Conservation (phyloP, 2,329 filamentous ascomycete species). For the Colletotrichum sansevieriae region DNA sequence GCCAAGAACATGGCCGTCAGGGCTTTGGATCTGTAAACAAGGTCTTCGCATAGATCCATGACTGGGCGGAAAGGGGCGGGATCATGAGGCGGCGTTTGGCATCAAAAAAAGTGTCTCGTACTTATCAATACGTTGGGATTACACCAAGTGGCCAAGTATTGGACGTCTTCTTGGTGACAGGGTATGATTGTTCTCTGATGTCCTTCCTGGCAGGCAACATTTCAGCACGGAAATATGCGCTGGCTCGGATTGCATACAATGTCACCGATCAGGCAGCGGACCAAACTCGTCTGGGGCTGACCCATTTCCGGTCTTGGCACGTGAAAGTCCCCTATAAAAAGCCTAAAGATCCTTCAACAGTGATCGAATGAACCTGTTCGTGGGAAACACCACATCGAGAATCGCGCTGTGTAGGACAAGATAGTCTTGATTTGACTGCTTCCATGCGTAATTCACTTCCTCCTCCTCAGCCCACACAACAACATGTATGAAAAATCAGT, state of each 20-base stretch:
- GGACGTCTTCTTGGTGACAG: too few relatives aligned
- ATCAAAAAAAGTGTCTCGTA: slow-evolving; percentile 37
- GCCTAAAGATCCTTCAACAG: neutral
- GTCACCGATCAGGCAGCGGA: too few relatives aligned
- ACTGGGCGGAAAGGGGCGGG: slow-evolving; percentile 13
- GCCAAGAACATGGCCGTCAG: slow-evolving; percentile 87
- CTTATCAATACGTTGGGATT: slow-evolving; percentile 31
- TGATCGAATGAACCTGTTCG: neutral
- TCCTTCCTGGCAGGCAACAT: too few relatives aligned
- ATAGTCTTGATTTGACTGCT: slow-evolving; percentile 25
- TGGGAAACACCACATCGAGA: neutral
- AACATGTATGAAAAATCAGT: slow-evolving; percentile 35
- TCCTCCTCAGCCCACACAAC: slow-evolving; percentile 29
- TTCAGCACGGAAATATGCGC: too few relatives aligned
- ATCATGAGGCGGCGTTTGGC: slow-evolving; percentile 35
- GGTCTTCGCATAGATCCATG: neutral
- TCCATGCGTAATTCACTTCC: slow-evolving; percentile 12
- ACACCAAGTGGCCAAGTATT: neutral
- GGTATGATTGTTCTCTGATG: too few relatives aligned
- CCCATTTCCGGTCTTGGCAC: neutral
- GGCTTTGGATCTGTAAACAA: slow-evolving; percentile 63
- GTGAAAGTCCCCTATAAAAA: neutral
- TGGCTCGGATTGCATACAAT: too few relatives aligned
- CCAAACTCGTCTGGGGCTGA: too few relatives aligned
- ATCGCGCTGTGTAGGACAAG: neutral